Percentiles rank a stretch among this genome's conserved stretches.
These are phyloP conservation scores for Parasarocladium wereldwijsianum DNA, from an alignment of 2,329 filamentous ascomycete species.

Conservation along the genomic window DNA sequence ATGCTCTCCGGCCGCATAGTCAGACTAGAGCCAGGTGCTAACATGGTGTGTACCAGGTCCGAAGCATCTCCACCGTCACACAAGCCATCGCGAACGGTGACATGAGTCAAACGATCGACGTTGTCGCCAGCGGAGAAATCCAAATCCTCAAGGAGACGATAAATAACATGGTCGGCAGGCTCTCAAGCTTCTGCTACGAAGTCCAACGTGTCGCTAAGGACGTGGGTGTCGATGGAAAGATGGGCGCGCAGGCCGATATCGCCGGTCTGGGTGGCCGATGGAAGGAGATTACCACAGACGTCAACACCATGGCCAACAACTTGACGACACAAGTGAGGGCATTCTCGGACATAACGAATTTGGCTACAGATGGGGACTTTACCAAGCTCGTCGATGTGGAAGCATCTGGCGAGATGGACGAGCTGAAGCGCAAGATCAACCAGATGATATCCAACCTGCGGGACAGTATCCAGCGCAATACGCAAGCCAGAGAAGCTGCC, in stretches of 20 bases:
- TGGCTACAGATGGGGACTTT: slow-evolving; percentile 92
- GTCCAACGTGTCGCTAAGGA: slow-evolving; percentile 92
- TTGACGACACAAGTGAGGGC: slow-evolving; percentile 90
- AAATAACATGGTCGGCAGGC: slow-evolving; percentile 94
- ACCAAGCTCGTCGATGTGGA: slow-evolving; percentile 94
- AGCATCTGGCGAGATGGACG: slow-evolving; percentile 97
- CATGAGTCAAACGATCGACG: slow-evolving; percentile 90
- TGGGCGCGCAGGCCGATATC: slow-evolving; percentile 93
- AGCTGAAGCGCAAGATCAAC: slow-evolving; percentile 97
- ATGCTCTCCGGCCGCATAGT: neutral
- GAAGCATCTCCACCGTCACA: slow-evolving; percentile 85
- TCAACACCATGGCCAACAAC: slow-evolving; percentile 78
- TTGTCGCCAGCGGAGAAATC: slow-evolving; percentile 90
- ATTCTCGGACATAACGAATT: slow-evolving; percentile 96
- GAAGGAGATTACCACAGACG: slow-evolving; percentile 96
- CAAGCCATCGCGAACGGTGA: slow-evolving; percentile 92
- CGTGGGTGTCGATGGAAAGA: slow-evolving; percentile 94
- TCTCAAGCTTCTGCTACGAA: slow-evolving; percentile 92
- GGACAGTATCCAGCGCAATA: slow-evolving; percentile 94
- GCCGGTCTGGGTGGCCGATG: slow-evolving; percentile 84
- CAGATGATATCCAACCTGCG: slow-evolving; percentile 95
- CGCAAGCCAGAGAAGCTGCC: slow-evolving; percentile 85
- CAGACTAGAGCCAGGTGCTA: neutral
- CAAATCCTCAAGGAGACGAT: slow-evolving; percentile 89
- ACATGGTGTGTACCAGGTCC: slow-evolving; percentile 41